Evolutionary conservation across 2,329 filamentous ascomycete species (phyloP).

Genomic region (Aspergillus piperis): DNA sequence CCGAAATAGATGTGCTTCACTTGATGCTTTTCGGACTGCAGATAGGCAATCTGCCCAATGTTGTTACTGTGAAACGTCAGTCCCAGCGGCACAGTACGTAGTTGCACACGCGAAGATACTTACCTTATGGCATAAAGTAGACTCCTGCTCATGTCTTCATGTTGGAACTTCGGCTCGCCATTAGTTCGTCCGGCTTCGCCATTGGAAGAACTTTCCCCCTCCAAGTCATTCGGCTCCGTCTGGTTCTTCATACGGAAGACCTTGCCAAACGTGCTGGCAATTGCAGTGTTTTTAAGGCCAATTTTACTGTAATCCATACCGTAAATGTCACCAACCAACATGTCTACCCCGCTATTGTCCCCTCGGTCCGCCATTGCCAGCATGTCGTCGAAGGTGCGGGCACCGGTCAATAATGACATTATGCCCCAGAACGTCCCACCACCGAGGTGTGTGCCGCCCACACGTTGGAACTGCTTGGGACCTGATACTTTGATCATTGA

Average conservation of each 20-base stretch:
- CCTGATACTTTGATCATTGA: conserved; percentile 97
- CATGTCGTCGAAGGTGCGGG: conserved; percentile 97
- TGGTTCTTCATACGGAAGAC: conserved; percentile 90
- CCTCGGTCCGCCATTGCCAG: conserved; percentile 84
- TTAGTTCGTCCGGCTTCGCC: conserved; percentile 48
- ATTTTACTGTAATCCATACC: conserved; percentile 95
- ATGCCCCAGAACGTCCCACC: conserved; percentile 98
- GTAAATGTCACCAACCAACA: conserved; percentile 97
- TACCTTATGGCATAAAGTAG: conserved; percentile 85
- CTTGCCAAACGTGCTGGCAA: conserved; percentile 95
- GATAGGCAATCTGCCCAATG: conserved; percentile 94
- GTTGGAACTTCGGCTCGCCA: conserved; percentile 60
- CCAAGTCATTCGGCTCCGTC: conserved; percentile 76
- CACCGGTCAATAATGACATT: conserved; percentile 87
- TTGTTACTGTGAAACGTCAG: conserved; percentile 69
- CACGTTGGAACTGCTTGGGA: conserved; percentile 80
- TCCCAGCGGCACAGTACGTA: background rate
- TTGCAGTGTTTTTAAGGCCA: conserved; percentile 90
- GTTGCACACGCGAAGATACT: conserved; percentile 16
- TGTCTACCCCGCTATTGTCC: conserved; percentile 90
- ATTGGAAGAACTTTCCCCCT: conserved; percentile 61
- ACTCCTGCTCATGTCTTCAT: conserved; percentile 85
- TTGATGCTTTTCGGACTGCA: conserved; percentile 94
- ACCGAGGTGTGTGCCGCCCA: conserved; percentile 91
- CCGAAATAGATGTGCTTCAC: conserved; percentile 96